A percentile compares a stretch with the other conserved stretches of the same genome.
These are phyloP conservation scores for Haplosporangium sp. DNA, from an alignment of 371 early-diverging fungal species.

Conservation along the genomic window DNA sequence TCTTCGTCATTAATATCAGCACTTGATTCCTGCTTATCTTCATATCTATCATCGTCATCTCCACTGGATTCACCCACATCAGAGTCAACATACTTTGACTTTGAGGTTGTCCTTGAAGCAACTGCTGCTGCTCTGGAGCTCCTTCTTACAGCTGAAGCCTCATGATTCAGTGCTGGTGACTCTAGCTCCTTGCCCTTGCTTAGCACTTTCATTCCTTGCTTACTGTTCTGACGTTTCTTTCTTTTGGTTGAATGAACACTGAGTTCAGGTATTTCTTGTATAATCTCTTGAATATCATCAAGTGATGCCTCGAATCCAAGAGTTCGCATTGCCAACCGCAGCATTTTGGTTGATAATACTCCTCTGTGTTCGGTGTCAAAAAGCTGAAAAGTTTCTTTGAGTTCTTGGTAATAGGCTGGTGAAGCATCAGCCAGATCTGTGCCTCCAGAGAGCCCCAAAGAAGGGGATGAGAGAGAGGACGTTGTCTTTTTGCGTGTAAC, in stretches of 20 bases:
- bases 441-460: not conserved
- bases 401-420: constrained; percentile 61
- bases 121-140: constrained; percentile 24
- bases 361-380: constrained; percentile 73
- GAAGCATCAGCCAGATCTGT: not conserved
- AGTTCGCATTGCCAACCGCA: constrained; percentile 75
- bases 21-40: not conserved
- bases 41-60: constrained; percentile 17
- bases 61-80: constrained; percentile 10
- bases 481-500: not conserved
- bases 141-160: constrained; percentile 2
- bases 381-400: constrained; percentile 72
- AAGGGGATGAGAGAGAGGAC: not conserved
- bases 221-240: constrained; percentile 18
- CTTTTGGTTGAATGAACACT: constrained; percentile 39
- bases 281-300: constrained; percentile 69
- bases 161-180: not conserved
- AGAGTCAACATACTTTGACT: constrained; percentile 43
- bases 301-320: constrained; percentile 78
- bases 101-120: constrained; percentile 10
- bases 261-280: constrained; percentile 33
- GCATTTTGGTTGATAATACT: constrained; percentile 67
- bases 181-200: constrained; percentile 6
- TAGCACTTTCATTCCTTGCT: constrained; percentile 7
- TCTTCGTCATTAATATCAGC: constrained; percentile 1